Evolutionary conservation across 2,329 filamentous ascomycete species (phyloP).

Genomic region (Apiospora koreana): DNA sequence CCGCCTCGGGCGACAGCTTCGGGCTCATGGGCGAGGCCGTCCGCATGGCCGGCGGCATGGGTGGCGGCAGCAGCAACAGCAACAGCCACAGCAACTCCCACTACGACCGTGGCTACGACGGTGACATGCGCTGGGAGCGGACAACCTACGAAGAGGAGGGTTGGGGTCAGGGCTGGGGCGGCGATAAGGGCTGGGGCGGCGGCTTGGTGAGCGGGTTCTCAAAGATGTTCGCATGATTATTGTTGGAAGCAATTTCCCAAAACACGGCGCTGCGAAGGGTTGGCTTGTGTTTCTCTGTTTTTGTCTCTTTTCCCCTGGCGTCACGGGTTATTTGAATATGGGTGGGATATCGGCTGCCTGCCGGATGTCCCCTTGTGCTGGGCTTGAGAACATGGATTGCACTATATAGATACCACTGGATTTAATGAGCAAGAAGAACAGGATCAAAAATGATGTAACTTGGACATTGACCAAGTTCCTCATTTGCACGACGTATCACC

Average conservation of each 20-base stretch:
- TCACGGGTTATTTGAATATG: neutral
- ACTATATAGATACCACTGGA: constrained; percentile 5
- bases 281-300: neutral
- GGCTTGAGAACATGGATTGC: neutral
- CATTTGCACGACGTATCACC: neutral
- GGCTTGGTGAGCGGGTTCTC: constrained; percentile 23
- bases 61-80: constrained; percentile 24
- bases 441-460: neutral
- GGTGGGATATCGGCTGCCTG: neutral
- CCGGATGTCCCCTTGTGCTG: neutral
- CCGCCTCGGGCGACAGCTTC: constrained; percentile 47
- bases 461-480: too few species aligned
- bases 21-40: constrained; percentile 58
- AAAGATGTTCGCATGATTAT: constrained; percentile 16
- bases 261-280: neutral
- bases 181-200: constrained; percentile 20
- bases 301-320: neutral
- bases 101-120: constrained; percentile 37
- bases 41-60: constrained; percentile 47
- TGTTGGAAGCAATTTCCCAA: neutral
- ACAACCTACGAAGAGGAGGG: constrained; percentile 35
- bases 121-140: constrained; percentile 40
- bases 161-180: constrained; percentile 26
- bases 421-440: neutral
- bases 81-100: constrained; percentile 22